A percentile compares a stretch with the other conserved stretches of the same genome.
phyloP scores from a whole-genome alignment of 768 basidiomycete species.

The Amanita pallidorosea region DNA sequence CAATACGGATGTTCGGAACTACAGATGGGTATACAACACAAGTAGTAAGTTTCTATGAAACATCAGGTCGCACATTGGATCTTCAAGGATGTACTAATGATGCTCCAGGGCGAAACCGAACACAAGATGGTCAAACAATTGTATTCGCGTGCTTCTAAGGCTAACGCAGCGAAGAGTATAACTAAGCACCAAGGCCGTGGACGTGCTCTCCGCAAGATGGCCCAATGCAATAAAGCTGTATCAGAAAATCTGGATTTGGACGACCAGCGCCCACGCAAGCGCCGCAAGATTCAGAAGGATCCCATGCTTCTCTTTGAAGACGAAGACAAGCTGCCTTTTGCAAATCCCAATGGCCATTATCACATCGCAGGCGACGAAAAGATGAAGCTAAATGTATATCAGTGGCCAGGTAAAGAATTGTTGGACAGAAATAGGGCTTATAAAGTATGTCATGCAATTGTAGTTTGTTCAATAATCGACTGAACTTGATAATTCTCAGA shows the following conservation, averaged over 20 bases:
- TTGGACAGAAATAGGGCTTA: constrained; percentile 10
- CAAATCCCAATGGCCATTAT: constrained; percentile 6
- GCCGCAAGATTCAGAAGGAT: too few relatives aligned
- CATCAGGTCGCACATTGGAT: too few relatives aligned
- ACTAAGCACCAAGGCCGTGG: constrained; percentile 2
- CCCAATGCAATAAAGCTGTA: neutral
- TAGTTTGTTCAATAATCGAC: neutral
- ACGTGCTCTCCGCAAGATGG: neutral
- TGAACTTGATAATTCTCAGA: neutral
- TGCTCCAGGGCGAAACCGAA: constrained; percentile 23
- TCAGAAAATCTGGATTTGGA: neutral
- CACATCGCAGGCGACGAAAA: constrained; percentile 10
- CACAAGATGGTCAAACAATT: constrained; percentile 23
- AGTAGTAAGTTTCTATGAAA: constrained; percentile 10
- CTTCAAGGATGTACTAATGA: too few relatives aligned
- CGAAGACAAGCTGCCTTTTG: too few relatives aligned
- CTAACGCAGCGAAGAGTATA: constrained; percentile 9
- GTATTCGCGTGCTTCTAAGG: constrained; percentile 22
- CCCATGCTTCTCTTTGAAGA: too few relatives aligned
- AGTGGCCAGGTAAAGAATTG: constrained; percentile 6
- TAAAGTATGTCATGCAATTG: constrained; percentile 7
- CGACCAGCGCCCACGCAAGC: too few relatives aligned
- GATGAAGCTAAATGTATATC: constrained; percentile 6
- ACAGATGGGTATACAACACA: constrained; percentile 23
- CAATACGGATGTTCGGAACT: constrained; percentile 16